phyloP scores from a whole-genome alignment of 495 filamentous ascomycete species.

The Darksidea phi region DNA sequence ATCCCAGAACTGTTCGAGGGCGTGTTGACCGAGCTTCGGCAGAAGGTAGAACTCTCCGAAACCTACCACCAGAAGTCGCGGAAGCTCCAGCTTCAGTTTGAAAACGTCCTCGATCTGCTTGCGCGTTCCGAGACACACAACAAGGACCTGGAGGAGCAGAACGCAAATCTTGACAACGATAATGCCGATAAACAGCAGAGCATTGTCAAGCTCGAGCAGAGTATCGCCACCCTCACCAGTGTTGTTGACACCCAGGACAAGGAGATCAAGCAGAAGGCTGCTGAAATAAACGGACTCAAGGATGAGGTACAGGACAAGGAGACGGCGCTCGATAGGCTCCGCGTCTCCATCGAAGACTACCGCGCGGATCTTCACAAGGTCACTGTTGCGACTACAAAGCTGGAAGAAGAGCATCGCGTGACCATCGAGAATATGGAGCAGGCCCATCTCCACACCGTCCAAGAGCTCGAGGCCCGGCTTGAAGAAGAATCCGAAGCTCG shows the following conservation, averaged over 20 bases:
- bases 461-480: conserved; percentile 33
- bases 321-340: conserved; percentile 56
- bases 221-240: conserved; percentile 9
- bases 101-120: conserved; percentile 12
- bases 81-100: conserved; percentile 16
- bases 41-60: conserved; percentile 24
- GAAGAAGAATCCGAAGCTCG: conserved; percentile 27
- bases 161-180: conserved; percentile 50
- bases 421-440: conserved; percentile 33
- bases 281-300: conserved; percentile 23
- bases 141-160: conserved; percentile 51
- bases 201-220: conserved; percentile 37
- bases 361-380: conserved; percentile 61
- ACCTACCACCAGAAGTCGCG: conserved; percentile 24
- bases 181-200: conserved; percentile 47
- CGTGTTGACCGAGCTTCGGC: conserved; percentile 28
- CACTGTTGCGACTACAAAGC: conserved; percentile 56
- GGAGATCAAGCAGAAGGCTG: conserved; percentile 27
- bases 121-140: conserved; percentile 7
- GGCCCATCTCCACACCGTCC: conserved; percentile 30
- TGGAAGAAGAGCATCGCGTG: conserved; percentile 57
- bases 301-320: conserved; percentile 20
- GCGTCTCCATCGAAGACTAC: conserved; percentile 62
- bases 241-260: conserved; percentile 47
- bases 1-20: conserved; percentile 34